phyloP scores from a whole-genome alignment of 2,329 filamentous ascomycete genomes.

The Chalaropsis thielavioides region DNA sequence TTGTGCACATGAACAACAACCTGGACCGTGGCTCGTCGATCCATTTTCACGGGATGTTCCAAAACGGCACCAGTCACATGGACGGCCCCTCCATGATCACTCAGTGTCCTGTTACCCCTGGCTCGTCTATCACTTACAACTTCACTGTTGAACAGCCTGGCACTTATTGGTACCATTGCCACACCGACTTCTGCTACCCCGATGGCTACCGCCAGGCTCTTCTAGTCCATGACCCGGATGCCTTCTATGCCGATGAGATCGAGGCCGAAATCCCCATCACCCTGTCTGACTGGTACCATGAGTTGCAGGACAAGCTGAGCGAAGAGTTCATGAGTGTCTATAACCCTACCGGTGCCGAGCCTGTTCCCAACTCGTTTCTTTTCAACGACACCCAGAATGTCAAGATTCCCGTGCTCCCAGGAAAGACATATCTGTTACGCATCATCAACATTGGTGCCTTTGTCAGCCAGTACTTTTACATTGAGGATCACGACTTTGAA shows the following conservation, averaged over 20 bases:
- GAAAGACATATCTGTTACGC: slow-evolving; percentile 39
- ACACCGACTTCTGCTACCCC: slow-evolving; percentile 37
- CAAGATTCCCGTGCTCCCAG: slow-evolving; percentile 31
- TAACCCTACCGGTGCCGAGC: slow-evolving; percentile 39
- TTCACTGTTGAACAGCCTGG: slow-evolving; percentile 43
- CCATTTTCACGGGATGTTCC: slow-evolving; percentile 48
- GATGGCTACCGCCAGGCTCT: slow-evolving; percentile 43
- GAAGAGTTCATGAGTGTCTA: slow-evolving; percentile 32
- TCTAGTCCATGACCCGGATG: slow-evolving; percentile 39
- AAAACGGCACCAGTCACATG: slow-evolving; percentile 42
- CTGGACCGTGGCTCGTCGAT: slow-evolving; percentile 39
- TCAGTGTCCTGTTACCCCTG: slow-evolving; percentile 42
- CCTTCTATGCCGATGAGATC: slow-evolving; percentile 33
- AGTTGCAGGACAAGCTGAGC: slow-evolving; percentile 36
- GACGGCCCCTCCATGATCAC: slow-evolving; percentile 44
- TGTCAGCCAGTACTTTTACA: slow-evolving; percentile 33
- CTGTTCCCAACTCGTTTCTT: slow-evolving; percentile 38
- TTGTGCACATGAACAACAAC: slow-evolving; percentile 35
- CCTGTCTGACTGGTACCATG: slow-evolving; percentile 47
- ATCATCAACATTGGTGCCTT: slow-evolving; percentile 41
- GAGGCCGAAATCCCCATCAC: slow-evolving; percentile 44
- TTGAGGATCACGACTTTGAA: slow-evolving; percentile 29
- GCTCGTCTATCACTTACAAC: slow-evolving; percentile 40
- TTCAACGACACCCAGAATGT: slow-evolving; percentile 37
- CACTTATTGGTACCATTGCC: slow-evolving; percentile 51